A percentile compares a stretch with the other conserved stretches of the same genome.
Conservation (phyloP, 2,329 filamentous ascomycete species). For the Talaromyces amestolkiae region DNA sequence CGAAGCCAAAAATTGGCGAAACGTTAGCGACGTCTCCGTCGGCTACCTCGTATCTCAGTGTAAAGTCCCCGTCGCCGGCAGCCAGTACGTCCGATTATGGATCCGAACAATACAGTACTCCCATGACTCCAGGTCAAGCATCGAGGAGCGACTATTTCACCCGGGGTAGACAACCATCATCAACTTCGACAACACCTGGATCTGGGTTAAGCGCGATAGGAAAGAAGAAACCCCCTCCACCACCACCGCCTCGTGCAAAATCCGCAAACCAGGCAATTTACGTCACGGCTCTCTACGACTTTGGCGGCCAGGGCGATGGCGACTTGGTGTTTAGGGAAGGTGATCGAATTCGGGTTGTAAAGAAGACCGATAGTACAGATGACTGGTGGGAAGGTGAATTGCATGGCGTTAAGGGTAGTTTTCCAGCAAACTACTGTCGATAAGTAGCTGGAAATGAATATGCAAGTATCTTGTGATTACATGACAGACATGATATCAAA, state of each 20-base stretch:
- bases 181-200: slow-evolving; percentile 25
- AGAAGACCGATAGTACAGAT: slow-evolving; percentile 74
- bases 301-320: slow-evolving; percentile 65
- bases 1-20: slow-evolving; percentile 29
- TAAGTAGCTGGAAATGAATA: background rate
- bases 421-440: slow-evolving; percentile 80
- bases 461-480: background rate
- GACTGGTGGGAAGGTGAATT: slow-evolving; percentile 88
- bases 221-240: slow-evolving; percentile 76
- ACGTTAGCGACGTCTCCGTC: slow-evolving; percentile 26
- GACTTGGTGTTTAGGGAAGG: slow-evolving; percentile 75
- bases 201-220: slow-evolving; percentile 33
- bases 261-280: slow-evolving; percentile 55
- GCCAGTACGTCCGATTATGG: slow-evolving; percentile 23
- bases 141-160: slow-evolving; percentile 46
- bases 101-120: slow-evolving; percentile 22
- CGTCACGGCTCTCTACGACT: slow-evolving; percentile 73
- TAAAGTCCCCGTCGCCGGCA: slow-evolving; percentile 26
- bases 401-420: slow-evolving; percentile 64
- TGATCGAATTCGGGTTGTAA: slow-evolving; percentile 72
- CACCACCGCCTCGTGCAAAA: slow-evolving; percentile 66
- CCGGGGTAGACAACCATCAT: slow-evolving; percentile 41
- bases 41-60: slow-evolving; percentile 29
- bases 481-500: slow-evolving; percentile 2
- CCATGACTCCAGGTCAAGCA: slow-evolving; percentile 32